Base-by-base conservation (phyloP, 2,329 filamentous ascomycete species). In the Mariannaea elegans region DNA sequence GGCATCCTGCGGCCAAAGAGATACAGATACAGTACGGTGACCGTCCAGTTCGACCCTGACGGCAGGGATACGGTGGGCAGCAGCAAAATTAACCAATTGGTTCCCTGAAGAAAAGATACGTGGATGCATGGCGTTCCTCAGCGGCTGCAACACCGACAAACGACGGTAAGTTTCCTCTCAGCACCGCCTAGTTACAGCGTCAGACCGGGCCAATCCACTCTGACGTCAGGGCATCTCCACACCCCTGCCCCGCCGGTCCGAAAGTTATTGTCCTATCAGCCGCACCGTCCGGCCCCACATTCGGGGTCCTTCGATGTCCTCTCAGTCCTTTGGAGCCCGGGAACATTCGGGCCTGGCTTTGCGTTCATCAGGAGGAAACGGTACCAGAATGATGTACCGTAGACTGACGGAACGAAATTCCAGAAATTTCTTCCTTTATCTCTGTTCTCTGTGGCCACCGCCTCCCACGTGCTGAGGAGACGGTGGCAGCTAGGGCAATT, bases 221-320 rank as follows among this genome's bases (percentile, higher is more conserved):
- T 76, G 73, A 76, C 73, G 73, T 76, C 72, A 75, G 63, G 9
- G 0, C 19, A 23, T 64, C 61, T 66, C 36, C 24, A 55, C 58
- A 62, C 53, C 52, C 59, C 64, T 59, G 62, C 60, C 62, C 52
- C 53, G 48, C 65, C 65, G 64, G 67, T 53, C 56, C 62, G 65
- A 64, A 64, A 69, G 46, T 50, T 55, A 45, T 23, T 41, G 45
- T 41, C 66, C 71, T 74, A 74, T 74, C 68, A 71, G 62, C 62
- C 71, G 61, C 64, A 54, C 63, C 51, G 44, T 38, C 46, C 70
- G 70, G 68, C 63, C 66, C 71, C 73, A 61, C 65, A 48, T 14
- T 12, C 45, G 54, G 51, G 56, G 47, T 24, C 16, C 38, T 59
- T 21, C n/a, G 16, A 24, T 27, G 3, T 29, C 38, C 32, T 31